Conservation (phyloP, 2,329 filamentous ascomycete species). For the Xylariaceae sp. region DNA sequence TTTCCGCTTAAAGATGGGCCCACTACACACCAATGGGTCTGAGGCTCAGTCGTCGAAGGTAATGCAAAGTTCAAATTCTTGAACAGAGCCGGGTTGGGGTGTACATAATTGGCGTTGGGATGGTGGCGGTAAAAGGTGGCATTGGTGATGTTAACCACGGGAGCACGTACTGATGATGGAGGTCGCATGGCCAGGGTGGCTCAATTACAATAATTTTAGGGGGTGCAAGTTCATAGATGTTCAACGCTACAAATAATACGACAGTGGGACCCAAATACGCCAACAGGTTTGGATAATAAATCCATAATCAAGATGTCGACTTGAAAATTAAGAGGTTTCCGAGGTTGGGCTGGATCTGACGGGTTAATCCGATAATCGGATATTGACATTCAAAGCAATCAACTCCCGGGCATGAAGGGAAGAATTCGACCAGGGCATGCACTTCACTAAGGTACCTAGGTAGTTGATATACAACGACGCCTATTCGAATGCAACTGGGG, state of each 20-base stretch:
- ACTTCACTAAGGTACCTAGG: background rate
- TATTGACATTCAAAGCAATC: constrained; percentile 5
- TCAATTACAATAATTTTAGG: constrained; percentile 11
- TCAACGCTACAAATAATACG: constrained; percentile 3
- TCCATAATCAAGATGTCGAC: too few relatives aligned
- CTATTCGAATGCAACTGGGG: too few relatives aligned
- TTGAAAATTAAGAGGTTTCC: too few relatives aligned
- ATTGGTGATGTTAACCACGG: constrained; percentile 70
- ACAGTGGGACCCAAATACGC: too few relatives aligned
- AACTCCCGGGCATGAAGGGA: too few relatives aligned
- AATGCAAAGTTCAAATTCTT: constrained; percentile 67
- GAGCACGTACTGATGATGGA: constrained; percentile 39
- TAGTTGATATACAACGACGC: too few relatives aligned
- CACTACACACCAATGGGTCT: constrained; percentile 78
- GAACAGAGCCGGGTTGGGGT: constrained; percentile 72
- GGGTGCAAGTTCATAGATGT: background rate
- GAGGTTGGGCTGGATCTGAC: constrained; percentile 1
- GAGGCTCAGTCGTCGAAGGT: constrained; percentile 49
- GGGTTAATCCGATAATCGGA: constrained; percentile 21
- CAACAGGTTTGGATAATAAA: too few relatives aligned
- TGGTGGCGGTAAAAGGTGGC: constrained; percentile 82
- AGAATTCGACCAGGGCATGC: too few relatives aligned
- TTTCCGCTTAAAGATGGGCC: constrained; percentile 76
- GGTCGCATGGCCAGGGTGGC: constrained; percentile 37
- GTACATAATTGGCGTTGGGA: constrained; percentile 50